Base-by-base conservation (phyloP, 371 early-diverging fungal species). In the Batkoa obscura region DNA sequence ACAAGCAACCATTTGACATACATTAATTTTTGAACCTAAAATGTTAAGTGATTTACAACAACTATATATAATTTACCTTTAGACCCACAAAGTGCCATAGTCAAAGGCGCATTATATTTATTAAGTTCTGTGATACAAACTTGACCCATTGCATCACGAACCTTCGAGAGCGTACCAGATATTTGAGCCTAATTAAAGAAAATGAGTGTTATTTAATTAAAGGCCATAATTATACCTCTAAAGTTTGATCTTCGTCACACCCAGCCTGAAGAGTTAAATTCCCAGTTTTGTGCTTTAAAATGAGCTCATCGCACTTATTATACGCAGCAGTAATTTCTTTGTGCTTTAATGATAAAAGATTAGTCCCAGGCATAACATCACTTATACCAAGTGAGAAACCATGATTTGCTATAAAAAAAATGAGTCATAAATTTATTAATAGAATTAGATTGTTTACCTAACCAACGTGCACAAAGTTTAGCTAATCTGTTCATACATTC, bases 1-100 rank as follows among this genome's bases (percentile, higher is more conserved):
- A 85, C 95, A 95, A 58, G 98, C 96, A 62, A 96, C 91, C 99
- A 99, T 99, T 71, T 99, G 99, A 33, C 91, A 94, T 42, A 98
- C 97, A 76, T 99, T 99, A 66, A 97, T 87, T 57, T 88, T 83
- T 38, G 95, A 94, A 62, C 99, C 95, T 68, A 23, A 23, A 23
- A n/a, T n/a, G n/a, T n/a, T n/a, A 23, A 23, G 23, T 23, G 23
- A 23, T 23, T 23, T 23, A 23, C 23, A 23, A 23, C 23, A 23
- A 23, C 23, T 23, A 10, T 12, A 45, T 69, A 67, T 47, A 2
- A 50, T 6, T 37, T 68, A 79, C 86, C 95, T 69, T 98, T 97
- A 57, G 95, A 94, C 35, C 97, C 98, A 69, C 94, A 95, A 17
- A 85, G 79, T 32, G 91, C 88, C 99, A 99, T 99, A 72, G 90